Percentiles rank a stretch among this genome's conserved stretches.
These are phyloP conservation scores for Mrakia hoshinonis DNA, from an alignment of 768 basidiomycete genomes.

Conservation along the genomic window DNA sequence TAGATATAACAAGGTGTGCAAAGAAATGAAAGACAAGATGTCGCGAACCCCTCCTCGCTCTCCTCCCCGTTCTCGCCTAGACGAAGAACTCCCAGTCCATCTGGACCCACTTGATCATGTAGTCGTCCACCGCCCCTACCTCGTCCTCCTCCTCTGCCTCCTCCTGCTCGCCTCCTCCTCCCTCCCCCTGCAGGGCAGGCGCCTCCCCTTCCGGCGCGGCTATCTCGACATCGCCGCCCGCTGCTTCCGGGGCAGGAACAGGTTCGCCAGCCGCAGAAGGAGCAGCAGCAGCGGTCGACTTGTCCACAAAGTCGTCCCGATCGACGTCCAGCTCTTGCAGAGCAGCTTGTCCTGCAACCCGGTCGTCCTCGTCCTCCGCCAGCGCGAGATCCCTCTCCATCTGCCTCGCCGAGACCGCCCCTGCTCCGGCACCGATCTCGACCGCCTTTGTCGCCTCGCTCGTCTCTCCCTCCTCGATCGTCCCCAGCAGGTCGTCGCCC, in stretches of 20 bases:
- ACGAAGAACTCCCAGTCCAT: conserved; percentile 33
- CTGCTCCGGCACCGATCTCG: conserved; percentile 31
- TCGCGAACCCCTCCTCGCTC: background rate
- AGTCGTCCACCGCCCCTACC: conserved; percentile 69
- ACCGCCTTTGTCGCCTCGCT: conserved; percentile 25
- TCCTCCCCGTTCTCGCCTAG: background rate
- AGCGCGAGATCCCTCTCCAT: conserved; percentile 44
- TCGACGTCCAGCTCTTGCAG: conserved; percentile 74
- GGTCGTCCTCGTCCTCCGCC: conserved; percentile 83
- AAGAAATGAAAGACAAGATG: conserved; percentile 3
- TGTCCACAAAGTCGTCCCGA: conserved; percentile 41
- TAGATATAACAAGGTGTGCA: no score
- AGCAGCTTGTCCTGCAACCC: conserved; percentile 52
- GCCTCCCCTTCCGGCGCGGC: conserved; percentile 41
- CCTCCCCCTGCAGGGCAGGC: conserved; percentile 38
- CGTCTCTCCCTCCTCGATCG: conserved; percentile 29
- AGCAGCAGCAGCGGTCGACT: background rate
- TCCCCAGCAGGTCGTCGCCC: conserved; percentile 24
- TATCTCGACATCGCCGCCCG: conserved; percentile 32
- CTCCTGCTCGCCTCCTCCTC: conserved; percentile 32
- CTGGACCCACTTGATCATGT: conserved; percentile 57
- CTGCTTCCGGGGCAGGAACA: background rate
- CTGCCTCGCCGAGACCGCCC: conserved; percentile 3
- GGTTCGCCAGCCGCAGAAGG: background rate
- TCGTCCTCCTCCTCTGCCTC: conserved; percentile 42